Conservation (phyloP, 805 yeast species). For the Allodekkera sacchari region DNA sequence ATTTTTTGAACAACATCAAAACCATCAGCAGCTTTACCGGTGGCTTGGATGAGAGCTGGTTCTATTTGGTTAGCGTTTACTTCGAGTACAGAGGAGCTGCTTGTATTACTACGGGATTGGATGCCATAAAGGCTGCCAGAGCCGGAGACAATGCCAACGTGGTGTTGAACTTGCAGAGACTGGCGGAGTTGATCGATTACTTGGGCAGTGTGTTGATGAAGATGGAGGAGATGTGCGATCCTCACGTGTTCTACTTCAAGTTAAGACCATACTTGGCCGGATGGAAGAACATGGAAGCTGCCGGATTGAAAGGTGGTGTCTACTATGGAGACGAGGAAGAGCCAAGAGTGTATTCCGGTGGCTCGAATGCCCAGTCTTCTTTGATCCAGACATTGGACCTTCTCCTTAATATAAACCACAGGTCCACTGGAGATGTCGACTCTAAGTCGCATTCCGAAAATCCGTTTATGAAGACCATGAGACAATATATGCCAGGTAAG, state of each 20-base stretch:
- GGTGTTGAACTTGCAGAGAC: constrained; percentile 40
- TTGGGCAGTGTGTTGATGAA: constrained; percentile 65
- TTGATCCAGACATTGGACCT: constrained; percentile 82
- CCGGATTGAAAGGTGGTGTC: constrained; percentile 72
- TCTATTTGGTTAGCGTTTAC: constrained; percentile 78
- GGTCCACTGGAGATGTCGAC: constrained; percentile 54
- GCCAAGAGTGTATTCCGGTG: constrained; percentile 61
- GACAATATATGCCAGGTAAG: constrained; percentile 80
- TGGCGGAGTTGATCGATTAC: constrained; percentile 70
- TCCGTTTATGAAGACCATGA: constrained; percentile 73
- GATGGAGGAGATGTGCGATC: constrained; percentile 93
- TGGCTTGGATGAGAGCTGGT: constrained; percentile 88
- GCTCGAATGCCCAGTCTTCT: constrained; percentile 91
- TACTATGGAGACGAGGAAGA: constrained; percentile 61
- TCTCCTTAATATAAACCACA: constrained; percentile 66
- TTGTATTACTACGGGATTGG: constrained; percentile 57
- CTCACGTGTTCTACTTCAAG: constrained; percentile 80
- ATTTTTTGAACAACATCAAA: constrained; percentile 57
- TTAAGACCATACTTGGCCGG: constrained; percentile 90
- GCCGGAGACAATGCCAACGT: constrained; percentile 34
- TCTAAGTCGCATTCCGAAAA: constrained; percentile 18
- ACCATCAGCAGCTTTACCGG: constrained; percentile 86
- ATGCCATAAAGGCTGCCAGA: constrained; percentile 52
- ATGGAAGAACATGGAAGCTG: constrained; percentile 86
- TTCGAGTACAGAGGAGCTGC: constrained; percentile 79